Evolutionary conservation across 257 asterid genomes (phyloP), one percentile per base, ranked within the genome.

Genomic region (Solanum neorickii): DNA sequence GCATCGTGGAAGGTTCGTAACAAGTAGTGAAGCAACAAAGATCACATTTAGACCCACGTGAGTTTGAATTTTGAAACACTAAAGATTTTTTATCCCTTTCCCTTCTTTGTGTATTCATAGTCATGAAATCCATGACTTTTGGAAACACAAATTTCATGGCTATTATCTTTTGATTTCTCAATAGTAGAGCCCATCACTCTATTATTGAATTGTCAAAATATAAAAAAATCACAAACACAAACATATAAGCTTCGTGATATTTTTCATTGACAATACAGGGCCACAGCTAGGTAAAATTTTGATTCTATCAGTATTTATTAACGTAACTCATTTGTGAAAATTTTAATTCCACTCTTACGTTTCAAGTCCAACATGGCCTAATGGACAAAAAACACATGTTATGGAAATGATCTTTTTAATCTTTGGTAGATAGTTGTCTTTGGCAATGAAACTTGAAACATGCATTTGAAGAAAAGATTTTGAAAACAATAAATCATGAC

Each of bases 231-330:
- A 3, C 66, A 20, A 59, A 59, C 25, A 59, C 27, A 59, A 59
- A 21, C 12, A 21, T 59, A 59, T 59, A 60, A 60, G 69, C 29
- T 60, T 14, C 14, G 7, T 60, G 68, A 60, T 60, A 23, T 60
- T 60, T 21, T 9, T 23, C 29, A 60, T 60, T 10, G 29, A 60
- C 29, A 8, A 59, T 59, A 59, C 0, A 1, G 13, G 12, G 13
- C 2, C 12, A 20, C 3, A 59, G 10, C 11, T 21, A 59, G 12
- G 11, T 59, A 56, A 56, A 56, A 52, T 52, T 16, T 10, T 56
- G 2, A 2, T 4, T 52, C 4, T 1, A 0, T 0, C 9, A 16
- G 0, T 52, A 52, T 2, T 52, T 16, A 16, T 16, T 52, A 3
- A 52, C 0, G 23, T 9, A 16, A 6, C 0, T 52, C 10, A 16